Evolutionary conservation across 176 grass and related monocot genomes (phyloP), one percentile per base, ranked within the genome.

Genomic region (Typha latifolia): DNA sequence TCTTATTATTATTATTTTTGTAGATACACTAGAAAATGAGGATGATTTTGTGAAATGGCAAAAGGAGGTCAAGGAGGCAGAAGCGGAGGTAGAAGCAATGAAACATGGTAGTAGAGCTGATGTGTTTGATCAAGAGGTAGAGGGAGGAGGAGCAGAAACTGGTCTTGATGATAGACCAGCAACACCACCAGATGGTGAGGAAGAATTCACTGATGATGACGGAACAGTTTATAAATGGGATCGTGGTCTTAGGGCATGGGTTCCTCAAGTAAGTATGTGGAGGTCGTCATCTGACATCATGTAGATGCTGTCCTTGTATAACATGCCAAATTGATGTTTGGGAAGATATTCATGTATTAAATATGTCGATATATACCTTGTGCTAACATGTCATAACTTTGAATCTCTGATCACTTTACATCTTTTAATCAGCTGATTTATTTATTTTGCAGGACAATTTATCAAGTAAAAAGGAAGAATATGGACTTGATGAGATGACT

Each of bases 161-260:
- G 67, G 61, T 61, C 66, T 49, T 23, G 93, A 92, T 62, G 86
- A 92, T 62, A 66, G 84, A 31, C 83, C 94, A 37, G 64, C 76
- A 18, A 87, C 94, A 53, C 86, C 94, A 56, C 94, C 94, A 14
- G 89, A 90, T 76, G 94, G 89, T 1, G 89, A 90, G 76, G 76
- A 99, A 49, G 94, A 99, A 78, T 99, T 99, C 68, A 99, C 89
- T 59, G 94, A 99, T 70, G 89, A 99, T 66, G 86, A 99, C 48
- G 94, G 94, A 50, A 92, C 85, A 48, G 73, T 86, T 75, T 99
- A 93, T 76, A 92, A 99, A 69, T 99, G 94, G 94, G 89, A 99
- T 57, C 73, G 73, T 64, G 48, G n/a, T 10, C 71, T 92, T 69
- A 81, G 81, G 79, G 89, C 79, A 79, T 93, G 86, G 89, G 89